phyloP scores from a whole-genome alignment of 129 eudicot genomes.

The Centrapalus pauciflorus region DNA sequence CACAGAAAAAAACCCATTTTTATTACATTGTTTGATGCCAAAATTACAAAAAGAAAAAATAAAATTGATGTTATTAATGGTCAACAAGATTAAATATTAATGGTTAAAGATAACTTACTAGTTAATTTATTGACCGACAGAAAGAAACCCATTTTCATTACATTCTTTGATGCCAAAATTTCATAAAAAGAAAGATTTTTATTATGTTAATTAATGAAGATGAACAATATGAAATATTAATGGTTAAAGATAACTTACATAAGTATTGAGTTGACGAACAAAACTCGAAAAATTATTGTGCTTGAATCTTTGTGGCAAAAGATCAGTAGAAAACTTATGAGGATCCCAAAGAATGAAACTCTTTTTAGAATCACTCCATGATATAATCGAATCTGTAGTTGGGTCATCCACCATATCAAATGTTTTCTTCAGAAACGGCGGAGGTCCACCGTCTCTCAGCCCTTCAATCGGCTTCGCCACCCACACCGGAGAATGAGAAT shows the following conservation, averaged over 20 bases:
- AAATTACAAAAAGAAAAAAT: background rate
- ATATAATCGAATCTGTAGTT: conserved; percentile 59
- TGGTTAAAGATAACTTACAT: conserved; percentile 42
- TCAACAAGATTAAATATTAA: background rate
- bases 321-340: conserved; percentile 56
- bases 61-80: background rate
- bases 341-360: conserved; percentile 92
- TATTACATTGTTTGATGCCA: too few species aligned
- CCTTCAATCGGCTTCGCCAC: conserved; percentile 56
- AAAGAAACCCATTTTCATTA: too few species aligned
- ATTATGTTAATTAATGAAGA: too few species aligned
- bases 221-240: background rate
- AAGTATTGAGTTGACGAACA: conserved; percentile 85
- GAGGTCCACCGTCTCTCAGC: conserved; percentile 67
- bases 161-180: too few species aligned
- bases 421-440: conserved; percentile 88
- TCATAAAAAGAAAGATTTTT: too few species aligned
- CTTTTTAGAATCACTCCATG: conserved; percentile 48
- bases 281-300: conserved; percentile 89
- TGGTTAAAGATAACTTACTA: too few species aligned
- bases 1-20: too few species aligned
- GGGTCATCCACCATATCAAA: conserved; percentile 87
- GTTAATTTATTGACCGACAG: too few species aligned
- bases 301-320: conserved; percentile 80
- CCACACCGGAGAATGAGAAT: background rate